These are phyloP conservation scores for Paramecium octaurelia DNA, from an alignment of 73 alveolate species.

Conservation along the genomic window DNA sequence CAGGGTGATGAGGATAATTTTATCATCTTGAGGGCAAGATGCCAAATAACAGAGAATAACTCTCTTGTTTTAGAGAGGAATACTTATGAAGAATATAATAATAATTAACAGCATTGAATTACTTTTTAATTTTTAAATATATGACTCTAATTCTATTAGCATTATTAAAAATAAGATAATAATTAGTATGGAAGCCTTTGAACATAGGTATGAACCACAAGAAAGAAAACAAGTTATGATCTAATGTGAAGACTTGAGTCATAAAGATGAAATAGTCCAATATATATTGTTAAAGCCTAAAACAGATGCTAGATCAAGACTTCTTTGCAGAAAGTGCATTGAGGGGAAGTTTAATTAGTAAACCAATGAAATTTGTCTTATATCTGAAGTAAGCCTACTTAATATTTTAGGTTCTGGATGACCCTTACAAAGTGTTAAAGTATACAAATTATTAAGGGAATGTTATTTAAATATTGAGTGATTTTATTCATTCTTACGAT, in stretches of 20 bases:
- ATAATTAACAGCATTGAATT: not conserved
- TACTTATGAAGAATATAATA: not conserved
- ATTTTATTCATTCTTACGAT: not conserved
- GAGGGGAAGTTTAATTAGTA: not conserved
- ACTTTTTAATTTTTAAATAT: not conserved
- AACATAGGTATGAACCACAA: not conserved
- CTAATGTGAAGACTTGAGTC: not conserved
- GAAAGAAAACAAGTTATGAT: not conserved
- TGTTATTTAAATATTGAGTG: not conserved
- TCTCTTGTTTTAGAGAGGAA: not conserved
- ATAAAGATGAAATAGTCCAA: not conserved
- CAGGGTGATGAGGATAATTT: not conserved
- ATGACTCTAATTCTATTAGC: not conserved
- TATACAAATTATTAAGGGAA: not conserved
- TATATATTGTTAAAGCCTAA: not conserved
- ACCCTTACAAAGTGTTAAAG: not conserved
- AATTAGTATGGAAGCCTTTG: not conserved
- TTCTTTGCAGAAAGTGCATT: not conserved
- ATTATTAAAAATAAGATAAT: not conserved
- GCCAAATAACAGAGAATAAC: not conserved
- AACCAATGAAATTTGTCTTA: not conserved
- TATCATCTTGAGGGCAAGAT: not conserved
- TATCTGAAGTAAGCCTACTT: not conserved
- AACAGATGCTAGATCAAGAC: not conserved
- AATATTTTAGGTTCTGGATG: not conserved